A percentile compares a stretch with the other conserved stretches of the same genome.
These are phyloP conservation scores for Penicillium paradoxum DNA, from an alignment of 495 filamentous ascomycete species.

Conservation along the genomic window DNA sequence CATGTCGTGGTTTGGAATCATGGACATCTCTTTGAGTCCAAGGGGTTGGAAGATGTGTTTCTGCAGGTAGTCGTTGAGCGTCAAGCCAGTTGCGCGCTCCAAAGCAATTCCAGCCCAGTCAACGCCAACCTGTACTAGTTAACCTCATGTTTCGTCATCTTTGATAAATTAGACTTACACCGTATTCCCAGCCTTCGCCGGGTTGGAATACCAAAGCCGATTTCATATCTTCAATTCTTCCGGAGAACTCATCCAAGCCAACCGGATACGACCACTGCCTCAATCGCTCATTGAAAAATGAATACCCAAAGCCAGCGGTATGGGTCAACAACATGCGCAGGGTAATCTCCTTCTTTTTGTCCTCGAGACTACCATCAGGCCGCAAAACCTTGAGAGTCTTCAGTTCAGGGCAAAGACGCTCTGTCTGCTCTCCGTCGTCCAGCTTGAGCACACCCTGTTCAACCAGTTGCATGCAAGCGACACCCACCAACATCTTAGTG, in stretches of 20 bases:
- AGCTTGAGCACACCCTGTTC: conserved; percentile 50
- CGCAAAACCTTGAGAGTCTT: conserved; percentile 43
- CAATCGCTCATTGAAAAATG: conserved; percentile 51
- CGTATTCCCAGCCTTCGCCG: conserved; percentile 55
- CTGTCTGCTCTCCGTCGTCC: conserved; percentile 46
- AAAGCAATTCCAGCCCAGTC: conserved; percentile 58
- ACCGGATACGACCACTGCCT: conserved; percentile 39
- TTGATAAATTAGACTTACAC: conserved; percentile 32
- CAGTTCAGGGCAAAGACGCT: conserved; percentile 48
- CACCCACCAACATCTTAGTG: conserved; percentile 50
- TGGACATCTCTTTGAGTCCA: conserved; percentile 46
- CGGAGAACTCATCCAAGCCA: conserved; percentile 53
- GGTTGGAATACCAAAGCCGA: conserved; percentile 53
- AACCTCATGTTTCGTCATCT: neutral
- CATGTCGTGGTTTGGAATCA: conserved; percentile 53
- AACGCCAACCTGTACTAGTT: conserved; percentile 38
- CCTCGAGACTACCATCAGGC: conserved; percentile 40
- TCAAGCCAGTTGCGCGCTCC: conserved; percentile 46
- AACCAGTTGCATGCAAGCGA: conserved; percentile 59
- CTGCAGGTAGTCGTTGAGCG: conserved; percentile 53
- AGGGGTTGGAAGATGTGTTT: conserved; percentile 54
- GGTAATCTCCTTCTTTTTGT: conserved; percentile 53
- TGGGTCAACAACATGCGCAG: conserved; percentile 58
- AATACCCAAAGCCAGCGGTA: conserved; percentile 51
- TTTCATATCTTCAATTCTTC: conserved; percentile 35